A percentile compares a stretch with the other conserved stretches of the same genome.
These are phyloP conservation scores for Pezicula neosporulosa DNA, from an alignment of 2,329 filamentous ascomycete genomes.

Conservation along the genomic window DNA sequence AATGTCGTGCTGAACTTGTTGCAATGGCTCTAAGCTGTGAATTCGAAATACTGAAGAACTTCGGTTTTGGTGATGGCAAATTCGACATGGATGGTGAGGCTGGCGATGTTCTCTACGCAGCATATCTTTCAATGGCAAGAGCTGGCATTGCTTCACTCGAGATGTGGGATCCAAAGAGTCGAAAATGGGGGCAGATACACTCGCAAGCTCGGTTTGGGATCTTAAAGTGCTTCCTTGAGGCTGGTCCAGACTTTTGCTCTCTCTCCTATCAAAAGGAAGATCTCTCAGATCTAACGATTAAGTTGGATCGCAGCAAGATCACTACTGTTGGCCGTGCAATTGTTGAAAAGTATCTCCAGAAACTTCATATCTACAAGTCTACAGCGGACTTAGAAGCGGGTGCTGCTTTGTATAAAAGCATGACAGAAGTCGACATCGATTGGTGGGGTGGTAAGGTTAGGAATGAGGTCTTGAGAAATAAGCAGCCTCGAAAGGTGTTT, in stretches of 20 bases:
- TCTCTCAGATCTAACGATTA: conserved; percentile 77
- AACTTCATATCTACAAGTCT: conserved; percentile 88
- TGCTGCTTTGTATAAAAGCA: conserved; percentile 75
- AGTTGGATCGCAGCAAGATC: conserved; percentile 83
- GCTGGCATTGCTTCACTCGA: conserved; percentile 87
- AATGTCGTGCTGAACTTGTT: conserved; percentile 91
- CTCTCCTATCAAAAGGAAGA: conserved; percentile 68
- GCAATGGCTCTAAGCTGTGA: conserved; percentile 90
- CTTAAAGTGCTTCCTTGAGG: conserved; percentile 78
- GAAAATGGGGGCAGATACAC: conserved; percentile 91
- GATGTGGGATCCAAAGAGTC: conserved; percentile 88
- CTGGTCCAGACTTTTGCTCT: conserved; percentile 82
- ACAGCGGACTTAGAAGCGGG: conserved; percentile 80
- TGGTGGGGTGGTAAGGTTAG: conserved; percentile 83
- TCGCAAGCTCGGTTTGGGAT: conserved; percentile 92
- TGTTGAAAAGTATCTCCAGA: conserved; percentile 83
- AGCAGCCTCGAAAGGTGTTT: conserved; percentile 85
- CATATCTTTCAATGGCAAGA: conserved; percentile 90
- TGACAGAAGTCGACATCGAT: conserved; percentile 76
- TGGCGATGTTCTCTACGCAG: conserved; percentile 82
- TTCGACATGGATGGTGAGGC: conserved; percentile 71
- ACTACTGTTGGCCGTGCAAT: conserved; percentile 75
- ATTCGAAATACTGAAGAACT: conserved; percentile 84
- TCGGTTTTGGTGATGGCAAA: conserved; percentile 80
- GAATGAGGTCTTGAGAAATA: conserved; percentile 70